Percentiles rank a stretch among this genome's conserved stretches.
Evolutionary conservation across 2,329 filamentous ascomycete species (phyloP).

Genomic region (Zymoseptoria pseudotritici): DNA sequence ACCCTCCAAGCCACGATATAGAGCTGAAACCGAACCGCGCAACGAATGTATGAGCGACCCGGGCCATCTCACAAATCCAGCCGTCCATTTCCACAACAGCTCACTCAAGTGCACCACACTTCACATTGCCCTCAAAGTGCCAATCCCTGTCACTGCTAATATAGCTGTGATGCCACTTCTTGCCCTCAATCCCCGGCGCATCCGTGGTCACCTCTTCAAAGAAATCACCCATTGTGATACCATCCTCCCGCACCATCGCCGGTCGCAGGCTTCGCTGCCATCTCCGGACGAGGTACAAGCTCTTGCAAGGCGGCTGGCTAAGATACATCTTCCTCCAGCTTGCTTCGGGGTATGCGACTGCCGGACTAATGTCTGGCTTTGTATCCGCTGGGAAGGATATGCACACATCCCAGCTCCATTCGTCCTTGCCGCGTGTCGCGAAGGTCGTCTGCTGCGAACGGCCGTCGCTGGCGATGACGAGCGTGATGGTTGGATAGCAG

Average conservation of each 20-base stretch:
- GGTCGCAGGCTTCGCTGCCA: slow-evolving; percentile 23
- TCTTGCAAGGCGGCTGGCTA: slow-evolving; percentile 28
- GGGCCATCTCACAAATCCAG: neutral
- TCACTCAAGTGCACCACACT: slow-evolving; percentile 21
- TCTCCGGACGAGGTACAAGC: slow-evolving; percentile 25
- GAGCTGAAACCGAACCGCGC: neutral
- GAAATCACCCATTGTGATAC: slow-evolving; percentile 30
- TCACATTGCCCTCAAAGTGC: slow-evolving; percentile 31
- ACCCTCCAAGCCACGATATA: neutral
- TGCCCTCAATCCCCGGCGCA: slow-evolving; percentile 10
- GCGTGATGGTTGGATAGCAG: slow-evolving; percentile 29
- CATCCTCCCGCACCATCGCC: slow-evolving; percentile 21
- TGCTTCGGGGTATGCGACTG: slow-evolving; percentile 24
- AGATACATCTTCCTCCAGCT: slow-evolving; percentile 31
- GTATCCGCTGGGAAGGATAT: slow-evolving; percentile 25
- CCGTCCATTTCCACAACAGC: slow-evolving; percentile 11
- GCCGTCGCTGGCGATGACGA: slow-evolving; percentile 22
- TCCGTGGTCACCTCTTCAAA: slow-evolving; percentile 20
- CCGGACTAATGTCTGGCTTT: slow-evolving; percentile 11
- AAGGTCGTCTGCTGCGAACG: slow-evolving; percentile 1
- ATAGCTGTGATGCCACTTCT: slow-evolving; percentile 26
- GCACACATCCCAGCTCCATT: slow-evolving; percentile 30
- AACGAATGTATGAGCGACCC: neutral
- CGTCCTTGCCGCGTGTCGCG: slow-evolving; percentile 9
- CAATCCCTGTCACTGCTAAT: slow-evolving; percentile 29